Conservation (phyloP, 352 stramenopile species). For the Phytophthora fragariae region DNA sequence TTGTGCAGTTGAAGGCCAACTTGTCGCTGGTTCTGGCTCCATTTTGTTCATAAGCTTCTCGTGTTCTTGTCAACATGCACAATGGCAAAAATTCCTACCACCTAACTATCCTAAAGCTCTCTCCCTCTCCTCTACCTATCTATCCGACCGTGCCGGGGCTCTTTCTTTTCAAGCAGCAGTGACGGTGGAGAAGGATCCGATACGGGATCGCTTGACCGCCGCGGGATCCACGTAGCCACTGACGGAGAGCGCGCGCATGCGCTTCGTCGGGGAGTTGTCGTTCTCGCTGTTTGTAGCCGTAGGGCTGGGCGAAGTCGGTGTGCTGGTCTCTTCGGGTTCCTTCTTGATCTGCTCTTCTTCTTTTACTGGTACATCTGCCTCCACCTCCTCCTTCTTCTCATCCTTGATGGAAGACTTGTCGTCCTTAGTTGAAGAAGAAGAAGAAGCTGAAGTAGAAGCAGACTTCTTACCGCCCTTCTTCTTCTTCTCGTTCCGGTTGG, state of each 20-base stretch:
- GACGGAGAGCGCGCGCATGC: conserved; percentile 76
- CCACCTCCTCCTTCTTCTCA: conserved; percentile 4
- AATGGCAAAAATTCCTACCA: conserved; percentile 31
- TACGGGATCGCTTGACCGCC: conserved; percentile 66
- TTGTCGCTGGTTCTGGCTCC: conserved; percentile 26
- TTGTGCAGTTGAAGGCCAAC: neutral
- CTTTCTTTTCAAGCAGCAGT: conserved; percentile 36
- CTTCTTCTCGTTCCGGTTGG: conserved; percentile 68
- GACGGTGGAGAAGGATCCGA: conserved; percentile 66
- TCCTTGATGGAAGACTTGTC: conserved; percentile 6
- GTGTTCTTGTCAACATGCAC: conserved; percentile 31
- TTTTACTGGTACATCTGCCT: conserved; percentile 8
- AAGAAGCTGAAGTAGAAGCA: neutral
- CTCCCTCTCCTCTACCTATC: neutral
- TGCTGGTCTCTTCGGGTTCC: conserved; percentile 32
- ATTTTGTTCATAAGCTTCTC: conserved; percentile 30
- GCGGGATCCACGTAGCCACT: conserved; percentile 64
- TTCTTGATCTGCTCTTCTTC: conserved; percentile 43
- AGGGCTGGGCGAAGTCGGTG: conserved; percentile 20
- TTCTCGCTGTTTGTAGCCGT: conserved; percentile 32
- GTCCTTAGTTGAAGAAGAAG: neutral
- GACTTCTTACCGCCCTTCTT: conserved; percentile 25
- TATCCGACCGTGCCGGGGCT: neutral
- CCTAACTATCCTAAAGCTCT: conserved; percentile 46
- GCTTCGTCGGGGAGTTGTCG: conserved; percentile 79